These are phyloP conservation scores for Durotheca rogersii DNA, from an alignment of 495 filamentous ascomycete species.

Conservation along the genomic window DNA sequence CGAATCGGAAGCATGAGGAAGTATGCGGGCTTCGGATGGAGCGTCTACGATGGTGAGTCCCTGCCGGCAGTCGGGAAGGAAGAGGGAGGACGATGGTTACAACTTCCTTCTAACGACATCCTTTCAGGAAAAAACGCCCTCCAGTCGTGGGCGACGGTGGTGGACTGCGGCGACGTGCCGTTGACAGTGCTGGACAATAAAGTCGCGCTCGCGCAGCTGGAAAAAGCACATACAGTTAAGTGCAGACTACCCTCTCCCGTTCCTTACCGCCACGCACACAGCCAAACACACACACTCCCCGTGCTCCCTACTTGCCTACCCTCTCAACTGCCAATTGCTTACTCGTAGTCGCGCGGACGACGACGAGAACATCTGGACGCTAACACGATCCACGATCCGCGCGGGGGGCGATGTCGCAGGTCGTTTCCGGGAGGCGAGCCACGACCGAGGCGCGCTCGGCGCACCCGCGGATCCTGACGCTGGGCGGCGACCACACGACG, in stretches of 20 bases:
- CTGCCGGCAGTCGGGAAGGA: neutral
- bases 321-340: no score
- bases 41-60: slow-evolving; percentile 35
- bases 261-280: no score
- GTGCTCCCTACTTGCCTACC: neutral
- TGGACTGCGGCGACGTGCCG: slow-evolving; percentile 78
- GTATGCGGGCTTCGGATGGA: slow-evolving; percentile 27
- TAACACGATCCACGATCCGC: no score
- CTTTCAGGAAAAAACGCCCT: slow-evolving; percentile 39
- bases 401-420: no score
- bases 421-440: slow-evolving; percentile 40
- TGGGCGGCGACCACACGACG: slow-evolving; percentile 69
- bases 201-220: slow-evolving; percentile 73
- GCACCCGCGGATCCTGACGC: slow-evolving; percentile 60
- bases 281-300: neutral
- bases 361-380: neutral
- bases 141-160: slow-evolving; percentile 61
- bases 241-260: neutral
- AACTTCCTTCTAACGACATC: neutral
- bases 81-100: neutral
- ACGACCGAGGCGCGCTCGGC: slow-evolving; percentile 34
- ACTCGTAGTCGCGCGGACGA: neutral
- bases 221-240: slow-evolving; percentile 55
- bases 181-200: slow-evolving; percentile 69
- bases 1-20: slow-evolving; percentile 60